phyloP scores from a whole-genome alignment of 192 early-diverging fungal genomes.

The Entomortierella beljakovae region DNA sequence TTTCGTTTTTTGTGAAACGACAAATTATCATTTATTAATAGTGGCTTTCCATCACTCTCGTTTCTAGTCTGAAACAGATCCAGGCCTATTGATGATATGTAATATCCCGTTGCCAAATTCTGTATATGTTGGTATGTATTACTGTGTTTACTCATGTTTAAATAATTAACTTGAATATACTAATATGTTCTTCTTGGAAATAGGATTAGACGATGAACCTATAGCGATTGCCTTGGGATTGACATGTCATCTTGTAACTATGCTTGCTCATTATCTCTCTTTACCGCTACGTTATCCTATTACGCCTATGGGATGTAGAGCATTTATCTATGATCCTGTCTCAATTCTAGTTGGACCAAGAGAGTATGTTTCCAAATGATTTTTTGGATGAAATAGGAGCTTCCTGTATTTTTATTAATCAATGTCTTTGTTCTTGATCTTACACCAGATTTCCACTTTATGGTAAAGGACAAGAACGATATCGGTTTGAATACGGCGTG shows the following conservation, averaged over 20 bases:
- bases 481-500: constrained; percentile 85
- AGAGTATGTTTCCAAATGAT: constrained; percentile 15
- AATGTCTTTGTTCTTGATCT: no score
- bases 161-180: not conserved
- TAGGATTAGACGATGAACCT: constrained; percentile 67
- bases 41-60: not conserved
- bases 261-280: constrained; percentile 78
- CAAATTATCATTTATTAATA: not conserved
- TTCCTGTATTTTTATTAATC: not conserved
- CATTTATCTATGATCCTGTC: constrained; percentile 67
- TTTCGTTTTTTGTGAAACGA: not conserved
- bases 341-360: constrained; percentile 42
- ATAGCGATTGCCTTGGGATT: constrained; percentile 79
- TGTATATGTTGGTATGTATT: constrained; percentile 53
- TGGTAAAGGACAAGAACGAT: constrained; percentile 71
- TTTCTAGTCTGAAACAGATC: constrained; percentile 56
- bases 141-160: not conserved
- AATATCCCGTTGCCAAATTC: constrained; percentile 69
- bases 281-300: constrained; percentile 82
- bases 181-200: not conserved
- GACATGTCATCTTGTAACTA: constrained; percentile 71
- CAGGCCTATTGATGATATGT: constrained; percentile 60
- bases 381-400: not conserved
- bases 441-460: constrained; percentile 86
- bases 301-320: constrained; percentile 78